These are phyloP conservation scores for Umbelopsis isabellina DNA, from an alignment of 192 early-diverging fungal genomes.

Conservation along the genomic window DNA sequence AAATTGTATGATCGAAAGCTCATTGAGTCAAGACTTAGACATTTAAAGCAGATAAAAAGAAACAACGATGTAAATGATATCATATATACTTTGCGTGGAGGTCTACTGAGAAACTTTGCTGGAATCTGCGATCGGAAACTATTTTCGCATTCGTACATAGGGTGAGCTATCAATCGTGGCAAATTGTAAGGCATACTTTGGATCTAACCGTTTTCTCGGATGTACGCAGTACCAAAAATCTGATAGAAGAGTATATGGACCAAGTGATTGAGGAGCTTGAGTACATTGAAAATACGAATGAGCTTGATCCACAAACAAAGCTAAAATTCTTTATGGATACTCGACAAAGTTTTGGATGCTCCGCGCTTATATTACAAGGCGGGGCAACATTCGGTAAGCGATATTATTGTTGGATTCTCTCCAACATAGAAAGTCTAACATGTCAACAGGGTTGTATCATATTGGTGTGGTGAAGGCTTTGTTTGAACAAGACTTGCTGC, in stretches of 20 bases:
- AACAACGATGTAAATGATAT: slow-evolving; percentile 57
- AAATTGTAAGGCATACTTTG: not conserved
- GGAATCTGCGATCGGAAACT: slow-evolving; percentile 68
- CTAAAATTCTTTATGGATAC: slow-evolving; percentile 76
- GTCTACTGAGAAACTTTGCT: slow-evolving; percentile 74
- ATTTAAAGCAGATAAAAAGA: slow-evolving; percentile 48
- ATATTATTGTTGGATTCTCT: not conserved
- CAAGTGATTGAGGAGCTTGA: slow-evolving; percentile 65
- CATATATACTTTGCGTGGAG: slow-evolving; percentile 62
- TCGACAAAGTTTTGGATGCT: slow-evolving; percentile 73
- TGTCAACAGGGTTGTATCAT: slow-evolving; percentile 63
- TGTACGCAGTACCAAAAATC: slow-evolving; percentile 60
- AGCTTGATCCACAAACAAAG: slow-evolving; percentile 54
- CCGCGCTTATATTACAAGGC: slow-evolving; percentile 74
- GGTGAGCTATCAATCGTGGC: slow-evolving; percentile 37
- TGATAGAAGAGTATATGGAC: slow-evolving; percentile 79
- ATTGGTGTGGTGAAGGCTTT: slow-evolving; percentile 81
- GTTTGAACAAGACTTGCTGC: slow-evolving; percentile 62
- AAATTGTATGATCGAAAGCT: slow-evolving; percentile 67
- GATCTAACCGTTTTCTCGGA: not conserved
- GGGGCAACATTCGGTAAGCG: slow-evolving; percentile 68
- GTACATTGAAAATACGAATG: slow-evolving; percentile 50
- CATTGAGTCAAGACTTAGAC: slow-evolving; percentile 56
- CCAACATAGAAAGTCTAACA: not conserved
- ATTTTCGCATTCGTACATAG: slow-evolving; percentile 60